phyloP scores from a whole-genome alignment of 495 filamentous ascomycete genomes.

The Trichoderma virens region DNA sequence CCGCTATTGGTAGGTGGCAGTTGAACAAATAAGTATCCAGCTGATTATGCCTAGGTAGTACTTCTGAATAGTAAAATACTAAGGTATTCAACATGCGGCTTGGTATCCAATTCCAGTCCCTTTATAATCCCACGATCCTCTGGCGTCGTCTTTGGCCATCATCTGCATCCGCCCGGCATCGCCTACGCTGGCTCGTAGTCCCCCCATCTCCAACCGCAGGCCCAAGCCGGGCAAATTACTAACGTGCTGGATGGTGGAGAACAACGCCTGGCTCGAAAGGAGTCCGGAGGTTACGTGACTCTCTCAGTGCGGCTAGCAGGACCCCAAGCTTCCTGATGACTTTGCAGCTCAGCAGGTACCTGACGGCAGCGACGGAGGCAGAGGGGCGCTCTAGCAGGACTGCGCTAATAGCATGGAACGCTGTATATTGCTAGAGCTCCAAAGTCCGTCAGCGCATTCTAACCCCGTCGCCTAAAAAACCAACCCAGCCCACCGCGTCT shows the following conservation, averaged over 20 bases:
- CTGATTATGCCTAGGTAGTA: no score
- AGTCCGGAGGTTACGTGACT: not conserved
- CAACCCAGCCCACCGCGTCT: slow-evolving; percentile 5
- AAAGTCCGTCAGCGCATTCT: slow-evolving; percentile 3
- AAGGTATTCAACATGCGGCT: no score
- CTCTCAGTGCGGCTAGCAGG: not conserved
- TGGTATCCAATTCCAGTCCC: no score
- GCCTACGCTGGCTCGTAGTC: not conserved
- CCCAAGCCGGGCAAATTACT: slow-evolving; percentile 2
- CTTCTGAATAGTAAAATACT: no score
- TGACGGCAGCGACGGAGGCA: not conserved
- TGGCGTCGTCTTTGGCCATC: not conserved
- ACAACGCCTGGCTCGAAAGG: not conserved
- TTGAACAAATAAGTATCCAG: no score
- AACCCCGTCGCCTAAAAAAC: slow-evolving; percentile 6
- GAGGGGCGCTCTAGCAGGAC: slow-evolving; percentile 2
- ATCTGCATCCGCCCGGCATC: not conserved
- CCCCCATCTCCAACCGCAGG: not conserved
- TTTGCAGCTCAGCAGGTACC: not conserved
- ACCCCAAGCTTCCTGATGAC: not conserved
- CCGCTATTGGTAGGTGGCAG: no score
- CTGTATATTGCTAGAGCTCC: not conserved
- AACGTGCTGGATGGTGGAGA: not conserved
- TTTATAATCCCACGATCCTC: no score
- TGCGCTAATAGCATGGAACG: not conserved